These are phyloP conservation scores for Epichloe hybrida DNA, from an alignment of 2,329 filamentous ascomycete genomes.

Conservation along the genomic window DNA sequence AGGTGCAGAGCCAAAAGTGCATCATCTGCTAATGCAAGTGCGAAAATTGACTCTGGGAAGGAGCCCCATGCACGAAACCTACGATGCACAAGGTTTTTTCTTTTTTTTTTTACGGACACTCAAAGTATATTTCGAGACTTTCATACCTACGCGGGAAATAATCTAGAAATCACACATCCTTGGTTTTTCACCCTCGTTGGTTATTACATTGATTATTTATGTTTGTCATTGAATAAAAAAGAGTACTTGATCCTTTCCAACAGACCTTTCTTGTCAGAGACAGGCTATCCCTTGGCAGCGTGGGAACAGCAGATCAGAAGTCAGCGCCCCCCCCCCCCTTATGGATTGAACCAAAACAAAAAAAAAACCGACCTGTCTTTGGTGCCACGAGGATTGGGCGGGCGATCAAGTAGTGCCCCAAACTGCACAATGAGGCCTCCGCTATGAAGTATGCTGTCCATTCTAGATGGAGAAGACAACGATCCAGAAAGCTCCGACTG, in stretches of 20 bases:
- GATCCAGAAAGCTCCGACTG: background rate
- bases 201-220: background rate
- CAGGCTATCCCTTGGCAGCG: too few species aligned
- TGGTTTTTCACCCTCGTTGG: too few species aligned
- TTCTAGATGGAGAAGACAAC: background rate
- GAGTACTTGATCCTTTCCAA: too few species aligned
- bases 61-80: background rate
- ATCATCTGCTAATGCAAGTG: too few species aligned
- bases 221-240: background rate
- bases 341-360: too few species aligned
- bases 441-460: background rate
- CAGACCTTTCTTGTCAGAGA: too few species aligned
- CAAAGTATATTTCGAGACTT: background rate
- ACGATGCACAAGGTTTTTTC: background rate
- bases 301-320: too few species aligned
- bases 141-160: background rate
- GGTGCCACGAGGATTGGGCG: constrained; percentile 1
- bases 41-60: background rate
- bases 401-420: background rate
- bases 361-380: background rate
- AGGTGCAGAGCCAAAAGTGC: too few species aligned
- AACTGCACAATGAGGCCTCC: constrained; percentile 1
- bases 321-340: too few species aligned
- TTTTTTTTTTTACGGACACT: background rate
- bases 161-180: background rate